These are phyloP conservation scores for Ceriops tagal DNA, from an alignment of 345 rosid genomes.

Conservation along the genomic window DNA sequence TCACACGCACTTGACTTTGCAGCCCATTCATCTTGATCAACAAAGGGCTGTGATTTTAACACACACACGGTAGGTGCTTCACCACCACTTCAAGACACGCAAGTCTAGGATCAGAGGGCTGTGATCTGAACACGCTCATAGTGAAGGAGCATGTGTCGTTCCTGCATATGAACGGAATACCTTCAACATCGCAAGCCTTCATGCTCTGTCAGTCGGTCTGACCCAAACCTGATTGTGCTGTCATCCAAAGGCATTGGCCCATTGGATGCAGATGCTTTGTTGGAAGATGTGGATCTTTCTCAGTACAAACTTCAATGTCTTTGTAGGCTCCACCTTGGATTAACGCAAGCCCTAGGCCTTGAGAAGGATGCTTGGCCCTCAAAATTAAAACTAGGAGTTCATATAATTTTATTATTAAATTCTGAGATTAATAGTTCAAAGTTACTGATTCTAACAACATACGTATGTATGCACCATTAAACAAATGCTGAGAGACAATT, in stretches of 20 bases:
- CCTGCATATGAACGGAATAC: constrained; percentile 23
- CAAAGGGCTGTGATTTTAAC: too few relatives aligned
- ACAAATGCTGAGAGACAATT: constrained; percentile 7
- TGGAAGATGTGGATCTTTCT: constrained; percentile 47
- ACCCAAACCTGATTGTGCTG: constrained; percentile 47
- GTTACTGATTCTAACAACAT: neutral
- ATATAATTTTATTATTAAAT: too few relatives aligned
- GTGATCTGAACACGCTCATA: too few relatives aligned
- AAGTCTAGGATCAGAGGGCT: too few relatives aligned
- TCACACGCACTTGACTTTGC: too few relatives aligned
- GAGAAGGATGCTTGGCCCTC: constrained; percentile 25
- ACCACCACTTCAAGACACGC: too few relatives aligned
- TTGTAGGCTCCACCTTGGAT: constrained; percentile 56
- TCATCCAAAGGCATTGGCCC: constrained; percentile 64
- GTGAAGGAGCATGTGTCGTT: too few relatives aligned
- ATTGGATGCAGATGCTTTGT: constrained; percentile 45
- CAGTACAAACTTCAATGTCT: constrained; percentile 44
- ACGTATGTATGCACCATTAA: constrained; percentile 9
- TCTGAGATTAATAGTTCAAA: too few relatives aligned
- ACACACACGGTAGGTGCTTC: too few relatives aligned
- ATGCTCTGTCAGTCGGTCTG: constrained; percentile 35
- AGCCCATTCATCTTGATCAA: too few relatives aligned
- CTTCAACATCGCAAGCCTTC: constrained; percentile 33
- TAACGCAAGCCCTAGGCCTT: constrained; percentile 58
- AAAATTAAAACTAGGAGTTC: too few relatives aligned